Conservation (phyloP, 352 stramenopile genomes). For the Sclerospora graminicola region DNA sequence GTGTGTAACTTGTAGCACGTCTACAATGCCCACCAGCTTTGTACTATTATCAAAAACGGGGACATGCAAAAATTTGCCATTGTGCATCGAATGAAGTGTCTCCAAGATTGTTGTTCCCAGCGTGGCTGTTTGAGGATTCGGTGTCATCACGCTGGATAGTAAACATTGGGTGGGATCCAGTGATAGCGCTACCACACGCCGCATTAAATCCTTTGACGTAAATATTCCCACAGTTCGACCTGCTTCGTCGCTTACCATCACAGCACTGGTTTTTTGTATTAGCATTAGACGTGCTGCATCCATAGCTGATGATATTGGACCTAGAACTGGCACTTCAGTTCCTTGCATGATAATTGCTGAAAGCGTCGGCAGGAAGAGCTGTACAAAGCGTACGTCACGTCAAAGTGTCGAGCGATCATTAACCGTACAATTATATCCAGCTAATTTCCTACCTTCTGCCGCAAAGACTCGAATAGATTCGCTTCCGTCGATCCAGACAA, state of each 20-base stretch:
- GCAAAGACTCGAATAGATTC: constrained; percentile 76
- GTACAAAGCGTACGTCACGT: neutral
- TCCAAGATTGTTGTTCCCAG: constrained; percentile 93
- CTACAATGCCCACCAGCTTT: constrained; percentile 90
- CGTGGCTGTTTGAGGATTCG: constrained; percentile 87
- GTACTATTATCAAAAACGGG: constrained; percentile 88
- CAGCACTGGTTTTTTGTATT: constrained; percentile 61
- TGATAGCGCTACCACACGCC: constrained; percentile 86
- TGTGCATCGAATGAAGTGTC: constrained; percentile 96
- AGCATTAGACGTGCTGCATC: constrained; percentile 76
- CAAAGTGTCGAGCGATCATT: neutral
- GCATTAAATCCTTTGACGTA: constrained; percentile 97
- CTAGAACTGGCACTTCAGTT: constrained; percentile 47
- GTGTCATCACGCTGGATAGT: constrained; percentile 91
- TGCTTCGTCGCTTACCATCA: constrained; percentile 85
- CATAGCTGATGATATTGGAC: constrained; percentile 38
- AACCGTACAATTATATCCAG: neutral
- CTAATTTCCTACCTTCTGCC: constrained; percentile 47
- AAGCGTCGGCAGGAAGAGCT: constrained; percentile 81
- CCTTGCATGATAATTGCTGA: constrained; percentile 62
- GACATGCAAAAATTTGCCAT: constrained; percentile 94
- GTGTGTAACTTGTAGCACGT: constrained; percentile 92
- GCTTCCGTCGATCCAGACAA: constrained; percentile 37
- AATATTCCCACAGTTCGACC: constrained; percentile 91
- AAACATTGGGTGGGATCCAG: constrained; percentile 70